Base-by-base conservation (phyloP, 495 filamentous ascomycete genomes). In the Xylaria grammica region DNA sequence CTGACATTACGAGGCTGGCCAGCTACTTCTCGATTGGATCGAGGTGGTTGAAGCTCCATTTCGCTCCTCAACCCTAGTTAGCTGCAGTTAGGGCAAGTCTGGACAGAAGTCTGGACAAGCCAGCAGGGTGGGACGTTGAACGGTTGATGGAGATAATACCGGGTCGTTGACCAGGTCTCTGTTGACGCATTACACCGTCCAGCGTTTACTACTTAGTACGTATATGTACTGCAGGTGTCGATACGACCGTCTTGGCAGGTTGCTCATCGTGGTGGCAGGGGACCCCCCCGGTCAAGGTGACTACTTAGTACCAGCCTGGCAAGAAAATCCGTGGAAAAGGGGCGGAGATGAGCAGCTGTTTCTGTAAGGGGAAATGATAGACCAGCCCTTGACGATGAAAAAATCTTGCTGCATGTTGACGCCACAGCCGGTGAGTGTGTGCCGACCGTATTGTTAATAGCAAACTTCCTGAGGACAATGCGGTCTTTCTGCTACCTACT, bases 301-400 rank as follows among this genome's bases (percentile, higher is more conserved):
- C 38, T n/a, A 46, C 27, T n/a, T n/a, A 26, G n/a, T 22, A 34
- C 15, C 7, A 3, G 7, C 26, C 26, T 15, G 17, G 56, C 56
- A 13, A 17, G 38, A 48, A 42, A 34, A 20, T 59, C 48, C 27
- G 42, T 45, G 26, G 60, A 55, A 55, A 62, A 55, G 50, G 60
- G 60, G 60, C 50, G 24, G 60, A 63, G 50, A 63, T 54, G 50
- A 63, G 51, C 36, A 46, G 34, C 17, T 29, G 48, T 4, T 54
- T 10, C 60, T n/a, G 19, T 54, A 51, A 52, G 42, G 34, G 46
- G 40, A 57, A 42, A 45, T 30, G 38, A 57, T 44, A 24, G 15
- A 24, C 22, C 2, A n/a, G 19, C 22, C 11, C 24, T 10, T 8
- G 40, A n/a, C 5, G 7, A 45, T 13, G 11, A 19, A 45, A 45